A percentile compares a stretch with the other conserved stretches of the same genome.
Conservation (phyloP, 2,329 filamentous ascomycete species). For the Arthrobotrys conoides region DNA sequence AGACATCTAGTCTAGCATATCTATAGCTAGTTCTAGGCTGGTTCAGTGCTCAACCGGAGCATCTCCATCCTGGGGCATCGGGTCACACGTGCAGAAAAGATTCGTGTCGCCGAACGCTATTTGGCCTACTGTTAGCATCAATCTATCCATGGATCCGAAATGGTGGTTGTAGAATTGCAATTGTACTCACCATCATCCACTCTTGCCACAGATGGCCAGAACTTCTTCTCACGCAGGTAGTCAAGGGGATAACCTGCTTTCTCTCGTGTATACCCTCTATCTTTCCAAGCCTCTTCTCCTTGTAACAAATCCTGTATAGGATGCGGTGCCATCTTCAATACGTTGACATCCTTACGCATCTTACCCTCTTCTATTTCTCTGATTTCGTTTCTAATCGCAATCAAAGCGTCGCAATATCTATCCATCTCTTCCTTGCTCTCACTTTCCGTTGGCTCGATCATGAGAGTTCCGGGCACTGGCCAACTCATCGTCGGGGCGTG, state of each 20-base stretch:
- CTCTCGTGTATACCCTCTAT: slow-evolving; percentile 83
- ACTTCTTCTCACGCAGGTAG: slow-evolving; percentile 93
- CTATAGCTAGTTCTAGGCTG: background rate
- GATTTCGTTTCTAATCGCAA: slow-evolving; percentile 89
- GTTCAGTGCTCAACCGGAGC: slow-evolving; percentile 63
- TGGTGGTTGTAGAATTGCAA: slow-evolving; percentile 3
- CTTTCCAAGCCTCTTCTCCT: slow-evolving; percentile 75
- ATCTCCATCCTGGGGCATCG: slow-evolving; percentile 74
- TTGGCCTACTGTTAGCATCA: slow-evolving; percentile 62
- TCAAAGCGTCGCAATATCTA: slow-evolving; percentile 90
- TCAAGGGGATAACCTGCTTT: slow-evolving; percentile 87
- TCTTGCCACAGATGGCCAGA: slow-evolving; percentile 90
- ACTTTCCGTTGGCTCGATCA: slow-evolving; percentile 97
- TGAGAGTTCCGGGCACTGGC: slow-evolving; percentile 94
- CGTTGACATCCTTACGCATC: slow-evolving; percentile 81
- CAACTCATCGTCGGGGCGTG: slow-evolving; percentile 97
- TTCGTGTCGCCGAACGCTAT: slow-evolving; percentile 89
- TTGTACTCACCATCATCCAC: slow-evolving; percentile 84
- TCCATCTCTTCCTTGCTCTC: slow-evolving; percentile 94
- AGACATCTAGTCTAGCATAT: background rate
- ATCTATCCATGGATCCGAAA: background rate
- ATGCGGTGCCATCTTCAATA: slow-evolving; percentile 91
- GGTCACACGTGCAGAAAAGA: slow-evolving; percentile 93
- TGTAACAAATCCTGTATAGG: slow-evolving; percentile 83
- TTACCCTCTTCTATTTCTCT: slow-evolving; percentile 83